Conservation (phyloP, 176 grass and related monocot genomes). For the Saccharum officinarum region DNA sequence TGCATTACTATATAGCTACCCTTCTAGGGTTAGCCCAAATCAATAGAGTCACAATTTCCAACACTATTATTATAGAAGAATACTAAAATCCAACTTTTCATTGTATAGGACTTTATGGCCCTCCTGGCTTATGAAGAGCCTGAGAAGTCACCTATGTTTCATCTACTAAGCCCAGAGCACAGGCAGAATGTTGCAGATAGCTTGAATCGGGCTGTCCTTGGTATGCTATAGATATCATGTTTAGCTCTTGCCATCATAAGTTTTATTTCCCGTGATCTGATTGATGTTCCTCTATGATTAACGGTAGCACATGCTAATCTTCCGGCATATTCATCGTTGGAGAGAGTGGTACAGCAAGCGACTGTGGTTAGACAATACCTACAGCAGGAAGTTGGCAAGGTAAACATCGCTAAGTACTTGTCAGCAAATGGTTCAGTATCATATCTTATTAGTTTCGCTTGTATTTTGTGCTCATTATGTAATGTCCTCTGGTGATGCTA, state of each 20-base stretch:
- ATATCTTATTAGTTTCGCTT: background rate
- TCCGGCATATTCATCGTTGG: slow-evolving; percentile 85
- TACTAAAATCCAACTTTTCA: slow-evolving; percentile 15
- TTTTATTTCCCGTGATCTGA: background rate
- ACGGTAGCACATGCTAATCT: slow-evolving; percentile 78
- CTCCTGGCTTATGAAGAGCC: slow-evolving; percentile 92
- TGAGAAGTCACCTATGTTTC: slow-evolving; percentile 97
- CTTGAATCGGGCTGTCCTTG: slow-evolving; percentile 91
- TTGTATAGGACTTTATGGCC: slow-evolving; percentile 77
- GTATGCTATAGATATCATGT: slow-evolving; percentile 44
- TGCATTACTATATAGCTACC: no score
- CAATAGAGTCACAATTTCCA: no score
- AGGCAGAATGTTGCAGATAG: slow-evolving; percentile 81
- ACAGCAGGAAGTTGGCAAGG: slow-evolving; percentile 86
- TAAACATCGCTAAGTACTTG: slow-evolving; percentile 29
- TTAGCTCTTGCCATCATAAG: background rate
- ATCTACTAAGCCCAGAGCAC: slow-evolving; percentile 88
- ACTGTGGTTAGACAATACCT: slow-evolving; percentile 80
- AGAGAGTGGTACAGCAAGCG: slow-evolving; percentile 83
- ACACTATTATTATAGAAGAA: slow-evolving; percentile 1
- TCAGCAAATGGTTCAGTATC: background rate
- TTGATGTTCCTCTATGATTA: slow-evolving; percentile 31
- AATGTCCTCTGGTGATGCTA: background rate
- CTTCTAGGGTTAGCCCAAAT: no score
- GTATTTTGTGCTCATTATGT: background rate